A percentile compares a stretch with the other conserved stretches of the same genome.
Conservation (phyloP, 805 yeast species). For the Ogataea methylovora region DNA sequence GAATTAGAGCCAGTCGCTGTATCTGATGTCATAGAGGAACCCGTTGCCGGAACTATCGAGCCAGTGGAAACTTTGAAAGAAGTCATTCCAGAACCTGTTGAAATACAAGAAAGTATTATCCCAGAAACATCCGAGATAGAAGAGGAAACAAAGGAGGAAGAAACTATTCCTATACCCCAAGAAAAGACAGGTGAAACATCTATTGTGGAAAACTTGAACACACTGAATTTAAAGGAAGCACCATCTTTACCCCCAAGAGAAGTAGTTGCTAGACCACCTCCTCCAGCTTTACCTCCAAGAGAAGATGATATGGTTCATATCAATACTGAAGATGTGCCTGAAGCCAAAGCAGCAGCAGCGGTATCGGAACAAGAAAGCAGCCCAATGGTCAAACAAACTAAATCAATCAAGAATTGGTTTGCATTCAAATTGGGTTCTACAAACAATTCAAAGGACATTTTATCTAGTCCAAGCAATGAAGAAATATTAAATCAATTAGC, state of each 20-base stretch:
- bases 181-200: too few species aligned
- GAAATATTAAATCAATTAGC: slow-evolving; percentile 13
- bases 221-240: slow-evolving; percentile 4
- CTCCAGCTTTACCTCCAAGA: slow-evolving; percentile 3
- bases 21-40: too few species aligned
- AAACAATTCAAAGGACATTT: neutral
- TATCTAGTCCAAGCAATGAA: slow-evolving; percentile 9
- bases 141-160: too few species aligned
- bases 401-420: slow-evolving; percentile 19
- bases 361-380: slow-evolving; percentile 2
- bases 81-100: neutral
- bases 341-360: neutral
- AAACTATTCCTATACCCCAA: too few species aligned
- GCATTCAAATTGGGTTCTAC: slow-evolving; percentile 17
- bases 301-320: slow-evolving; percentile 2
- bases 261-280: neutral
- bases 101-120: too few species aligned
- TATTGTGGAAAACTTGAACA: too few species aligned
- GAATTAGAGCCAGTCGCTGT: too few species aligned
- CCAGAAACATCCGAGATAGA: too few species aligned
- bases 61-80: too few species aligned
- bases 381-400: slow-evolving; percentile 3
- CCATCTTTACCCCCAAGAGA: slow-evolving; percentile 31
- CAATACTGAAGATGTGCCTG: slow-evolving; percentile 1
- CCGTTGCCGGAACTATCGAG: too few species aligned